Percentiles rank a stretch among this genome's conserved stretches.
Conservation (phyloP, 2,329 filamentous ascomycete species). For the Penicillium sp. region DNA sequence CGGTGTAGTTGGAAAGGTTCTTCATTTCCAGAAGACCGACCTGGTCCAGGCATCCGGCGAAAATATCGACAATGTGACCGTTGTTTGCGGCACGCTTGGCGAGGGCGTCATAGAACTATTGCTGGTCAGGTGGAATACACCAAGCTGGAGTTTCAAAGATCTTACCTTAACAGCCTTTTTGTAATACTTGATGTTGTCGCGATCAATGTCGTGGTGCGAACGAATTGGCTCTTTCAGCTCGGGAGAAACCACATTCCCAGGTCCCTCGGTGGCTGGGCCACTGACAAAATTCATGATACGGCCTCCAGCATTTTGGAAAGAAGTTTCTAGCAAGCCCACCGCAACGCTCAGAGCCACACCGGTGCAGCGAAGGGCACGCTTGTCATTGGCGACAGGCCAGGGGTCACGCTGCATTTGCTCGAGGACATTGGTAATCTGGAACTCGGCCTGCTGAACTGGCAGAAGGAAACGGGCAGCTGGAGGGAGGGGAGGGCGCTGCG, state of each 20-base stretch:
- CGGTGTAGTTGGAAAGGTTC: conserved; percentile 89
- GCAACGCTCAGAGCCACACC: conserved; percentile 96
- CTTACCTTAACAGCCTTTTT: conserved; percentile 94
- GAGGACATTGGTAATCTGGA: conserved; percentile 92
- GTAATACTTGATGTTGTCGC: conserved; percentile 99
- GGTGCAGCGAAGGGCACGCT: conserved; percentile 84
- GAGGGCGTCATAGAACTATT: conserved; percentile 85
- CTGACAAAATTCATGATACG: conserved; percentile 97
- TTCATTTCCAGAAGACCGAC: conserved; percentile 98
- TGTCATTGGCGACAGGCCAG: conserved; percentile 94
- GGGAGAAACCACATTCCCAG: conserved; percentile 92
- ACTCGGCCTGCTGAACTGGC: conserved; percentile 92
- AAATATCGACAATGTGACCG: conserved; percentile 95
- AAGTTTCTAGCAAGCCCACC: conserved; percentile 85
- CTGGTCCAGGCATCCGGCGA: conserved; percentile 94
- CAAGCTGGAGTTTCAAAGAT: background rate
- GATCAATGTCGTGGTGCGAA: conserved; percentile 97
- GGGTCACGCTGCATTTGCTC: conserved; percentile 96
- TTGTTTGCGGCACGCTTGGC: conserved; percentile 95
- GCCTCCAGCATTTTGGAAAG: conserved; percentile 91
- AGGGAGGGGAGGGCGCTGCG: conserved; percentile 72
- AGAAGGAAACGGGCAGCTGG: conserved; percentile 87
- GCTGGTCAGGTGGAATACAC: conserved; percentile 17
- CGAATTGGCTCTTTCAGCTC: conserved; percentile 95
- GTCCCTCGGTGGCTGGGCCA: conserved; percentile 90